Conservation (phyloP, 129 eudicot species). For the Deinandra increscens region DNA sequence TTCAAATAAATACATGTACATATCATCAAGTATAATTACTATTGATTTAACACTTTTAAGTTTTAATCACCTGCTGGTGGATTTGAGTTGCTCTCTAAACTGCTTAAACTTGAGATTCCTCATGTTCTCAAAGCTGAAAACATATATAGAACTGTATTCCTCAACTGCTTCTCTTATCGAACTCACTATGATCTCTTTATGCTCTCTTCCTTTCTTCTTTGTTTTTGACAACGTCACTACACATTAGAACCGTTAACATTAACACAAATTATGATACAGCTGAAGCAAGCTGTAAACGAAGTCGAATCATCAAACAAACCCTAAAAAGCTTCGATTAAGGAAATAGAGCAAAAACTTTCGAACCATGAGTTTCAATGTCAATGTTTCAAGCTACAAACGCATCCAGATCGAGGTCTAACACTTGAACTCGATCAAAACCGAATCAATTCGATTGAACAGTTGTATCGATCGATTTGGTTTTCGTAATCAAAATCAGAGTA, state of each 20-base stretch:
- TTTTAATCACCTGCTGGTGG: constrained; percentile 81
- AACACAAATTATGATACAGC: background rate
- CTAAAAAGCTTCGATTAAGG: background rate
- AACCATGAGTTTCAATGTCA: background rate
- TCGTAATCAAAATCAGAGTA: background rate
- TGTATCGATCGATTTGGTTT: background rate
- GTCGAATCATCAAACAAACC: background rate
- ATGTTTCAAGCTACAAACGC: background rate
- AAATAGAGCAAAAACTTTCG: background rate
- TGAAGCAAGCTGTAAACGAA: background rate
- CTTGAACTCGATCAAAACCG: background rate
- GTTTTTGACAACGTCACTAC: constrained; percentile 94
- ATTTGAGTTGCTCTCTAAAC: constrained; percentile 76
- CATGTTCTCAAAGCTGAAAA: constrained; percentile 89
- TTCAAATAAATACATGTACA: too few species aligned
- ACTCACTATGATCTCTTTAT: constrained; percentile 72
- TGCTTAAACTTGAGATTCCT: constrained; percentile 94
- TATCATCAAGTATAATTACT: background rate
- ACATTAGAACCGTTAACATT: background rate
- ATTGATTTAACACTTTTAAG: background rate
- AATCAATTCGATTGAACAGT: too few species aligned
- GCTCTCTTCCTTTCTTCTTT: constrained; percentile 97
- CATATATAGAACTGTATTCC: constrained; percentile 60
- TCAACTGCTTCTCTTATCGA: constrained; percentile 79
- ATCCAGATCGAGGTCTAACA: background rate